These are phyloP conservation scores for Dictyostelium brefeldianum DNA, from an alignment of 78 protist species.

Conservation along the genomic window DNA sequence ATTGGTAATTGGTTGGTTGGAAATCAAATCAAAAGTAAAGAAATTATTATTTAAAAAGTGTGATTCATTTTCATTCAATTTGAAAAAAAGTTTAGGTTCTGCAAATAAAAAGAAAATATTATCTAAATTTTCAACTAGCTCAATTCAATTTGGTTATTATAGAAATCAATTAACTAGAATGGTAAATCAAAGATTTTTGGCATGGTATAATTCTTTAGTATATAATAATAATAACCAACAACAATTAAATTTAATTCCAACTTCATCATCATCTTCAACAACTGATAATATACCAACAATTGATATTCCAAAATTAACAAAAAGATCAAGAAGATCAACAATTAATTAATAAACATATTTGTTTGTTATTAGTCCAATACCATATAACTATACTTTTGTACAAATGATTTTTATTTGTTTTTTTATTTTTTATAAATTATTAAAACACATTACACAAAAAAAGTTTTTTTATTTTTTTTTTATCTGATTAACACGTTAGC, in stretches of 20 bases:
- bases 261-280: not conserved
- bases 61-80: conserved; percentile 54
- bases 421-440: no score
- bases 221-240: not conserved
- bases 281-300: not conserved
- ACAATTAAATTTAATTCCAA: not conserved
- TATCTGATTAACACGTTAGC: no score
- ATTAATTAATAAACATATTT: not conserved
- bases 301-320: not conserved
- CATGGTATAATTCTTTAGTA: conserved; percentile 34
- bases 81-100: not conserved
- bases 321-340: conserved; percentile 5
- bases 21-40: conserved; percentile 52
- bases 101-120: conserved; percentile 47
- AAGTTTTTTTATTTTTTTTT: no score
- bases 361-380: no score
- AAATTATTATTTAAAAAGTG: conserved; percentile 36
- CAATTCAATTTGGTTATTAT: conserved; percentile 23
- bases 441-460: no score
- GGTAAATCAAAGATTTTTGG: conserved; percentile 60
- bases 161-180: conserved; percentile 30
- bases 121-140: conserved; percentile 1
- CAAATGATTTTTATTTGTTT: no score
- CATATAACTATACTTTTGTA: no score
- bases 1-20: conserved; percentile 73